Percentiles rank a stretch among this genome's conserved stretches.
Evolutionary conservation across 2,329 filamentous ascomycete genomes (phyloP).

Genomic region (Zopfia rhizophila): DNA sequence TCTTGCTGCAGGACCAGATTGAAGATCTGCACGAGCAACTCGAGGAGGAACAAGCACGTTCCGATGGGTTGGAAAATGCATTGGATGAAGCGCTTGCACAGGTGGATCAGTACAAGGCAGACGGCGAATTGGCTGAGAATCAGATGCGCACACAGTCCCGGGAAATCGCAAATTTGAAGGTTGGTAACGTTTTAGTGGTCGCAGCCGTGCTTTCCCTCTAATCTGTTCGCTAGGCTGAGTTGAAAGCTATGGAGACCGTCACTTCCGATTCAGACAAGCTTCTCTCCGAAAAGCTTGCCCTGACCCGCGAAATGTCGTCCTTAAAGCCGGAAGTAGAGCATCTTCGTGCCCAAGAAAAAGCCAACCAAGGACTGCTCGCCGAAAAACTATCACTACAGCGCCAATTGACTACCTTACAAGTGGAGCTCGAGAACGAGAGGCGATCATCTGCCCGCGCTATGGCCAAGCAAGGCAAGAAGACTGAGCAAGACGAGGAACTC

Average conservation of each 20-base stretch:
- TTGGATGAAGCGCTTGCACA: conserved; percentile 60
- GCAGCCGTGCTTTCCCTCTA: background rate
- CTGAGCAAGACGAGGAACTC: conserved; percentile 60
- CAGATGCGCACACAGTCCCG: conserved; percentile 63
- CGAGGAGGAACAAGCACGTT: conserved; percentile 67
- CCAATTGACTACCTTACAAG: conserved; percentile 79
- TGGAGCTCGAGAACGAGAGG: conserved; percentile 85
- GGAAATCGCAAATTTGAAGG: conserved; percentile 67
- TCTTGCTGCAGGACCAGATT: conserved; percentile 78
- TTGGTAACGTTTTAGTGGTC: conserved; percentile 51
- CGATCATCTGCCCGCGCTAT: conserved; percentile 70
- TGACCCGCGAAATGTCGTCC: conserved; percentile 68
- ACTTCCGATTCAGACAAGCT: conserved; percentile 76
- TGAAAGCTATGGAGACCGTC: conserved; percentile 73
- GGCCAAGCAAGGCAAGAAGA: conserved; percentile 61
- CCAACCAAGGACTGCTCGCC: conserved; percentile 74
- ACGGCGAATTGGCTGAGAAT: conserved; percentile 57
- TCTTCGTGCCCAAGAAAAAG: conserved; percentile 66
- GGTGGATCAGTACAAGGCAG: conserved; percentile 59
- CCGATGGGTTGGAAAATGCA: conserved; percentile 64
- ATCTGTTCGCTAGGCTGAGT: conserved; percentile 67
- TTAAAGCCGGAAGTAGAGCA: conserved; percentile 72
- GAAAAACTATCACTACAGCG: conserved; percentile 85
- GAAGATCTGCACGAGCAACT: conserved; percentile 73
- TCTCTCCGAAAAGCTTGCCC: conserved; percentile 71